These are phyloP conservation scores for Chrysosporium queenslandicum DNA, from an alignment of 2,329 filamentous ascomycete genomes.

Conservation along the genomic window DNA sequence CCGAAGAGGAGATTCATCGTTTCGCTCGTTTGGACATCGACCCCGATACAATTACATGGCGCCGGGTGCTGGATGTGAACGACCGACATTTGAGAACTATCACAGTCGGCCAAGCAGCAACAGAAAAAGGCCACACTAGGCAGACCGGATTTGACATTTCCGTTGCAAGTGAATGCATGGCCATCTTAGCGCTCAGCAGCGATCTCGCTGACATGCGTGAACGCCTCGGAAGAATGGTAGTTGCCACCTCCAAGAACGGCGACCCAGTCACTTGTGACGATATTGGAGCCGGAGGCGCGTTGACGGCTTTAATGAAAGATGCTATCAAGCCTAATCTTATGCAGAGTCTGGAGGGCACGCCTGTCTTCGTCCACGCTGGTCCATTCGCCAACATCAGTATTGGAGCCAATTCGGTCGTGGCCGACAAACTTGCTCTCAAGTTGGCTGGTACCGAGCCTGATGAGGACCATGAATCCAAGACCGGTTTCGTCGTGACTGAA, in stretches of 20 bases:
- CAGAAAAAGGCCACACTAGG: slow-evolving; percentile 79
- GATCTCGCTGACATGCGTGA: slow-evolving; percentile 81
- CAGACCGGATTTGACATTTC: slow-evolving; percentile 96
- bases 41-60: slow-evolving; percentile 94
- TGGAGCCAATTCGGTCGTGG: slow-evolving; percentile 87
- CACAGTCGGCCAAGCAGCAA: slow-evolving; percentile 76
- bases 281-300: slow-evolving; percentile 79
- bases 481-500: slow-evolving; percentile 91
- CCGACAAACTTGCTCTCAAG: slow-evolving; percentile 91
- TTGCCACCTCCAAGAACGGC: slow-evolving; percentile 73
- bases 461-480: slow-evolving; percentile 70
- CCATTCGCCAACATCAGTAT: slow-evolving; percentile 99
- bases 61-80: slow-evolving; percentile 91
- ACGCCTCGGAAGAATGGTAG: slow-evolving; percentile 87
- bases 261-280: slow-evolving; percentile 95
- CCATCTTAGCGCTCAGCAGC: slow-evolving; percentile 87
- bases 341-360: slow-evolving; percentile 95
- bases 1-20: slow-evolving; percentile 71
- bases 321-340: slow-evolving; percentile 98
- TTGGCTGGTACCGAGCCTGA: slow-evolving; percentile 88
- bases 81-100: slow-evolving; percentile 86
- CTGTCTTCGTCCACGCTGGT: slow-evolving; percentile 93
- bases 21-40: slow-evolving; percentile 97
- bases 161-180: slow-evolving; percentile 96
- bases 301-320: slow-evolving; percentile 93